Evolutionary conservation across 2,329 filamentous ascomycete genomes (phyloP).

Genomic region (Fusarium algeriense): DNA sequence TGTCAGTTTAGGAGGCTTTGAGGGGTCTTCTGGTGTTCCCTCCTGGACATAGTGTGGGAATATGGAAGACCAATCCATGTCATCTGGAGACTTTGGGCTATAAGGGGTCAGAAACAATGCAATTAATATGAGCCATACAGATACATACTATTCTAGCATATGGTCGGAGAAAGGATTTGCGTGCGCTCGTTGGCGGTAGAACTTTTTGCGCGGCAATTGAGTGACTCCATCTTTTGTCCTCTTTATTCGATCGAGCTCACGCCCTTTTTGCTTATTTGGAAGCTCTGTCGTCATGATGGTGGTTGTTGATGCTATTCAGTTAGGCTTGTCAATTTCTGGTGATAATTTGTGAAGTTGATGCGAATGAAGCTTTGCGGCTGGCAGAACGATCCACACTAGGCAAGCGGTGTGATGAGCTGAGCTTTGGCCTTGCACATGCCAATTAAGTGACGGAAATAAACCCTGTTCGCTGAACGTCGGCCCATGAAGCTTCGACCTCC

Average conservation of each 20-base stretch:
- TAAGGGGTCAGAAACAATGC: conserved; percentile 22
- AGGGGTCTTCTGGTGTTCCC: conserved; percentile 50
- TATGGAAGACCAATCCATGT: conserved; percentile 92
- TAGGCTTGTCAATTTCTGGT: conserved; percentile 5
- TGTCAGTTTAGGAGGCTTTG: conserved; percentile 46
- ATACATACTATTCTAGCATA: conserved; percentile 80
- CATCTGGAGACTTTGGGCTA: conserved; percentile 80
- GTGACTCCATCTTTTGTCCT: conserved; percentile 65
- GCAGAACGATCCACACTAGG: conserved; percentile 36
- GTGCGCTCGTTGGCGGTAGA: conserved; percentile 95
- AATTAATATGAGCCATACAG: conserved; percentile 3
- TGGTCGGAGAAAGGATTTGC: conserved; percentile 99
- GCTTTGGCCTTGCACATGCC: conserved; percentile 31
- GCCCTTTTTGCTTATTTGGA: conserved; percentile 71
- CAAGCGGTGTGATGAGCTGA: conserved; percentile 45
- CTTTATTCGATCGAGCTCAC: conserved; percentile 72
- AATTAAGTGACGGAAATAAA: conserved; percentile 25
- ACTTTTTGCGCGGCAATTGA: conserved; percentile 90
- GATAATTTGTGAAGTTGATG: conserved; percentile 32
- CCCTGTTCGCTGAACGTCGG: conserved; percentile 31
- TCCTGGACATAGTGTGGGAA: conserved; percentile 79
- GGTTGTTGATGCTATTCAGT: conserved; percentile 13
- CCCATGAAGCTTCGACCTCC: conserved; percentile 27
- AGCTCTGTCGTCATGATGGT: conserved; percentile 49
- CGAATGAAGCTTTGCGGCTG: conserved; percentile 25